Conservation (phyloP, 768 basidiomycete genomes). For the Suillus spraguei region DNA sequence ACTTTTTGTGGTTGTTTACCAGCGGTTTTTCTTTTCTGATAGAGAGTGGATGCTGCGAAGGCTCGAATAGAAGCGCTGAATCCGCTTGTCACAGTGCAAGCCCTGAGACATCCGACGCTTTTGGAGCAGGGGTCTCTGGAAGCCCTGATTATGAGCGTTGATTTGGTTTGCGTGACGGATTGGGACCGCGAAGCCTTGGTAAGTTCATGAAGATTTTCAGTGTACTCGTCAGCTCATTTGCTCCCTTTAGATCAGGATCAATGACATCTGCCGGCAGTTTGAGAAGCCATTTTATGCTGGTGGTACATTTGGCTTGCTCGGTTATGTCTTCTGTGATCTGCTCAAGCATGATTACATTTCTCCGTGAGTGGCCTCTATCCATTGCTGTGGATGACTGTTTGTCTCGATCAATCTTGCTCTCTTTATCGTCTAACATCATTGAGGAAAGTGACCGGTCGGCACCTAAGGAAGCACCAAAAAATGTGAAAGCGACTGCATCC, state of each 20-base stretch:
- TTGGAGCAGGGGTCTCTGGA: conserved; percentile 57
- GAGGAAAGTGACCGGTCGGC: conserved; percentile 61
- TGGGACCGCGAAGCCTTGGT: conserved; percentile 71
- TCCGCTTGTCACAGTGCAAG: conserved; percentile 84
- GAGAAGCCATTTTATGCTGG: conserved; percentile 89
- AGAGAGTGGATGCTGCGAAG: conserved; percentile 89
- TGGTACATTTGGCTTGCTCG: conserved; percentile 85
- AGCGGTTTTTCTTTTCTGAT: conserved; percentile 28
- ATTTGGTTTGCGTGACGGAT: conserved; percentile 90
- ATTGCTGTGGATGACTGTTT: conserved; percentile 4
- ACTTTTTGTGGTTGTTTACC: conserved; percentile 44
- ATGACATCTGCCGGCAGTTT: conserved; percentile 74
- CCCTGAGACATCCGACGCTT: conserved; percentile 51
- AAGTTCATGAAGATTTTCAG: conserved; percentile 33
- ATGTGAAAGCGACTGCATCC: conserved; percentile 56
- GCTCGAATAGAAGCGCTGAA: conserved; percentile 87
- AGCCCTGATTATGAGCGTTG: conserved; percentile 62
- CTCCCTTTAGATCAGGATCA: conserved; percentile 65
- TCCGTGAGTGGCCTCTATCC: conserved; percentile 55
- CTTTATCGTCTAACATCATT: conserved; percentile 13
- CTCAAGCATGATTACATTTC: conserved; percentile 84
- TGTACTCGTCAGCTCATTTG: conserved; percentile 13
- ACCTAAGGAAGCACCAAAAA: conserved; percentile 59
- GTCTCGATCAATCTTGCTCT: conserved; percentile 10
- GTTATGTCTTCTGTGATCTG: conserved; percentile 95